Evolutionary conservation across 805 yeast species (phyloP).

Genomic region (Kluyveromyces starmeri): DNA sequence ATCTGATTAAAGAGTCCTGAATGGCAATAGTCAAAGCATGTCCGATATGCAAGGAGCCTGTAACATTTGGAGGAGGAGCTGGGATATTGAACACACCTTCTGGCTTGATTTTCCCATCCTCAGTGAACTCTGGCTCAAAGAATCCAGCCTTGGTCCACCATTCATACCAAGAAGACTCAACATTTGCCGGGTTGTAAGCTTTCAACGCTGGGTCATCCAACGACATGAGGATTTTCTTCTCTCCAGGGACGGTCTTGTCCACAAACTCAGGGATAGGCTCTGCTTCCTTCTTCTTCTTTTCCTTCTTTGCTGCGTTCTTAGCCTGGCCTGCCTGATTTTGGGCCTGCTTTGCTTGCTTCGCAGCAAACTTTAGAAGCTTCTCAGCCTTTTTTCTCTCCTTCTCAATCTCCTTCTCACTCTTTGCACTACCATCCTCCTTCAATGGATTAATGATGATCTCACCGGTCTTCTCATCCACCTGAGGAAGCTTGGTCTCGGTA

Average conservation of each 20-base stretch:
- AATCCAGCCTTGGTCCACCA: slow-evolving; percentile 93
- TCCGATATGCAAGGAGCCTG: slow-evolving; percentile 98
- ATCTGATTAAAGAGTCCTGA: slow-evolving; percentile 89
- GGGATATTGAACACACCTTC: slow-evolving; percentile 86
- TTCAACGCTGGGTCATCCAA: slow-evolving; percentile 89
- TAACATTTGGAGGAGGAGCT: slow-evolving; percentile 99
- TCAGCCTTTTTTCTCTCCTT: slow-evolving; percentile 85
- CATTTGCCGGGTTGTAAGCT: slow-evolving; percentile 86
- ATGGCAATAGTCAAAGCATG: slow-evolving; percentile 93
- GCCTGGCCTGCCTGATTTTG: slow-evolving; percentile 17
- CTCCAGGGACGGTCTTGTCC: slow-evolving; percentile 80
- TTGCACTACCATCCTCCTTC: slow-evolving; percentile 39
- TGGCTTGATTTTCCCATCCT: slow-evolving; percentile 66
- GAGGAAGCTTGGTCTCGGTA: slow-evolving; percentile 21
- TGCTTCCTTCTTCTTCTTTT: slow-evolving; percentile 55
- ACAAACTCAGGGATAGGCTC: slow-evolving; percentile 78
- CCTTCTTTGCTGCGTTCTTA: slow-evolving; percentile 51
- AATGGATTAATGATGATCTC: slow-evolving; percentile 31
- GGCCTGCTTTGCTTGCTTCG: slow-evolving; percentile 64
- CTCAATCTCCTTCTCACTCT: slow-evolving; percentile 74
- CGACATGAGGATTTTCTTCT: slow-evolving; percentile 78
- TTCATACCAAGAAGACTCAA: slow-evolving; percentile 93
- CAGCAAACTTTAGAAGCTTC: slow-evolving; percentile 77
- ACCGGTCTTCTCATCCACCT: slow-evolving; percentile 31
- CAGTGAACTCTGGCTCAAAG: slow-evolving; percentile 78